phyloP scores from a whole-genome alignment of 179 eudicot species.

The Spinacia oleracea region DNA sequence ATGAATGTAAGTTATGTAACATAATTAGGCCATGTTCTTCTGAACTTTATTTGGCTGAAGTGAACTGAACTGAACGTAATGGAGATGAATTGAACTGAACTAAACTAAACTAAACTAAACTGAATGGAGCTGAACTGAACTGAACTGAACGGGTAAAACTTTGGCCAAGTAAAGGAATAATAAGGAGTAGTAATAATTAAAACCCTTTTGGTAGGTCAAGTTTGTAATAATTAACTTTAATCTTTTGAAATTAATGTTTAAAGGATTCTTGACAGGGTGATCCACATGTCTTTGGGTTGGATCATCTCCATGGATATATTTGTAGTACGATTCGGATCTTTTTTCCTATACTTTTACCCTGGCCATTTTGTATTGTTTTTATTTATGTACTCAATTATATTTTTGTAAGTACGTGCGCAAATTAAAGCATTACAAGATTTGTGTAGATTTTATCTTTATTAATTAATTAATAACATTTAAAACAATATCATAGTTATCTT shows the following conservation, averaged over 20 bases:
- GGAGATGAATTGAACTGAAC: no score
- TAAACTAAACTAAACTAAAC: no score
- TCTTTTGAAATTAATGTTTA: constrained; percentile 22
- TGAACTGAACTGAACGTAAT: no score
- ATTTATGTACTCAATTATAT: neutral
- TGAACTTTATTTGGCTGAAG: no score
- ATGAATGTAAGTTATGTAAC: no score
- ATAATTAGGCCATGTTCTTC: no score
- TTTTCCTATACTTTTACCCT: constrained; percentile 19
- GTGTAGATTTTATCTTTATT: no score
- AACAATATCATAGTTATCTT: neutral
- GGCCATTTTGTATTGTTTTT: neutral
- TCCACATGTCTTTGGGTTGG: constrained; percentile 19
- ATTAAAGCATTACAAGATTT: neutral
- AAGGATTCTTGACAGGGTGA: constrained; percentile 22
- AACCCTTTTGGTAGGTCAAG: neutral
- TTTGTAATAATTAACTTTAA: constrained; percentile 21
- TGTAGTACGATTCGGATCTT: constrained; percentile 10
- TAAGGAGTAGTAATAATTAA: neutral
- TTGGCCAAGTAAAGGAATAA: no score
- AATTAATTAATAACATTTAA: no score
- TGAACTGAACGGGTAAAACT: no score
- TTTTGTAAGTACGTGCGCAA: neutral
- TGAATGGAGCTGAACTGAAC: no score
- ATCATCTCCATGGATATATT: neutral